phyloP scores from a whole-genome alignment of 352 stramenopile species.

The Globisporangium carolinianum region DNA sequence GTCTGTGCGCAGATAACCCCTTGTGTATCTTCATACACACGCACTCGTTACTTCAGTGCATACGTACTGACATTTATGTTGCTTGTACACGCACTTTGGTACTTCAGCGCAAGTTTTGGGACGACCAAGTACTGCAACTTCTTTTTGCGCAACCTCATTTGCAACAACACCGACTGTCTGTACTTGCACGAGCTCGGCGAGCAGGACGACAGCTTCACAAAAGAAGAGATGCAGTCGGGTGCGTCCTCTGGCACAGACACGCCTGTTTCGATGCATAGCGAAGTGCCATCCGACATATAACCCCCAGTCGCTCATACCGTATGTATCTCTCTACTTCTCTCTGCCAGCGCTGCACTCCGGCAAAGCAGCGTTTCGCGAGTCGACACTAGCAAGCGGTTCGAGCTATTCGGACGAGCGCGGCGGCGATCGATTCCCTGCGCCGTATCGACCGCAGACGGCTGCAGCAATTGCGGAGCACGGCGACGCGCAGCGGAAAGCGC shows the following conservation, averaged over 20 bases:
- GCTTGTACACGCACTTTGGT: background rate
- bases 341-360: conserved; percentile 55
- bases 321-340: background rate
- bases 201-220: conserved; percentile 92
- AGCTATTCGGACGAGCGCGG: conserved; percentile 33
- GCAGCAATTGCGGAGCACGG: conserved; percentile 13
- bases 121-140: conserved; percentile 96
- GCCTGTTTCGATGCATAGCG: background rate
- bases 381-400: conserved; percentile 26
- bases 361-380: conserved; percentile 68
- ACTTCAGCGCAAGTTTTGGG: conserved; percentile 83
- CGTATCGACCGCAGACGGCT: conserved; percentile 21
- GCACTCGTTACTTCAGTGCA: background rate
- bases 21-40: background rate
- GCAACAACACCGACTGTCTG: conserved; percentile 92
- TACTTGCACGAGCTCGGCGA: conserved; percentile 92
- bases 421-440: conserved; percentile 47
- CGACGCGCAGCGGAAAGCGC: conserved; percentile 58
- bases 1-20: too few relatives aligned
- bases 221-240: conserved; percentile 91
- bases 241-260: background rate
- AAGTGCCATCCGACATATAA: too few relatives aligned
- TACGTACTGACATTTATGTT: too few relatives aligned
- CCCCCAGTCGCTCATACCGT: background rate
- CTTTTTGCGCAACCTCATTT: conserved; percentile 88